These are phyloP conservation scores for Puccinia hordei DNA, from an alignment of 1,284 basidiomycete species.

Conservation along the genomic window DNA sequence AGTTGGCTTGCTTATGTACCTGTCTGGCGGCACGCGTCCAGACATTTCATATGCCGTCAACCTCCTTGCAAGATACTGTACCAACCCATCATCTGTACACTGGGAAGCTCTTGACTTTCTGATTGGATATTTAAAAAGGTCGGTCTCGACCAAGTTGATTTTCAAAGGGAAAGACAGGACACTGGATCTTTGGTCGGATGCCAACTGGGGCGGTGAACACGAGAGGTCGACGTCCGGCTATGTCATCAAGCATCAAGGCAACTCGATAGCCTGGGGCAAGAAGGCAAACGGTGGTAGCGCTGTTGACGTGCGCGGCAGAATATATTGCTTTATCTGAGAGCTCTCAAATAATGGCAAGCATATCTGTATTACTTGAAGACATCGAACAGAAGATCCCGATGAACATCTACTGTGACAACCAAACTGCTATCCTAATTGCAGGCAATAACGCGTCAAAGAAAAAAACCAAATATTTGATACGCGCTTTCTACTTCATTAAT, in stretches of 20 bases:
- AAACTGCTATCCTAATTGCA: too few species aligned
- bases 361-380: not conserved
- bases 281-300: slow-evolving; percentile 2
- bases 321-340: not conserved
- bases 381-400: too few species aligned
- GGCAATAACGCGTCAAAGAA: too few species aligned
- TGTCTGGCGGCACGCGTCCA: too few species aligned
- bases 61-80: not conserved
- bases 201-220: slow-evolving; percentile 30
- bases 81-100: not conserved
- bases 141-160: not conserved
- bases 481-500: slow-evolving; percentile 15
- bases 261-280: not conserved
- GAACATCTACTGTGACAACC: too few species aligned
- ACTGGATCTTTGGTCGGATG: slow-evolving; percentile 9
- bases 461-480: too few species aligned
- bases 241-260: not conserved
- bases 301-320: not conserved
- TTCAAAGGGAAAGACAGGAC: not conserved
- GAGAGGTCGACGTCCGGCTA: not conserved
- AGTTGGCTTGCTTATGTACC: not conserved
- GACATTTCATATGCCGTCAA: slow-evolving; percentile 1
- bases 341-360: not conserved
- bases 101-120: too few species aligned
- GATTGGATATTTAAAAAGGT: not conserved